Conservation (phyloP, 768 basidiomycete species). For the Rhodotorula graminis region DNA sequence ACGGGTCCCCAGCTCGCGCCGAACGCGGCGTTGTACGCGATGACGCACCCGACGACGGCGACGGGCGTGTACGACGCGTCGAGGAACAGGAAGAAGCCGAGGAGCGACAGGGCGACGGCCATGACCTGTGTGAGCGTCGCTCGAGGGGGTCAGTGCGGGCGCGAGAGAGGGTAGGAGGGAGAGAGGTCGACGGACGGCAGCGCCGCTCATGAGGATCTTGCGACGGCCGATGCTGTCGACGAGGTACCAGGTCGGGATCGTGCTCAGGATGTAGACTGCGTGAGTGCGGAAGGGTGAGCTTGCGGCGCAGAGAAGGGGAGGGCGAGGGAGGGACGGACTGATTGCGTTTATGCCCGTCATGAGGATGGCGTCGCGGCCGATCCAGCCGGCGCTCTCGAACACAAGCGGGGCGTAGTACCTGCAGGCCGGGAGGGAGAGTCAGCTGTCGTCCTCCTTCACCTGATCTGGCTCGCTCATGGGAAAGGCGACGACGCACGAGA, state of each 20-base stretch:
- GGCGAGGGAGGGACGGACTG: constrained; percentile 42
- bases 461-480: no score
- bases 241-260: constrained; percentile 71
- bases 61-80: constrained; percentile 78
- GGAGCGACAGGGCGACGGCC: constrained; percentile 70
- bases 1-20: constrained; percentile 49
- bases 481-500: constrained; percentile 51
- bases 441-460: background rate
- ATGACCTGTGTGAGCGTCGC: constrained; percentile 51
- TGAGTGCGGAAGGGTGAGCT: no score
- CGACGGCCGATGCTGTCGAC: constrained; percentile 88
- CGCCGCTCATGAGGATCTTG: constrained; percentile 77
- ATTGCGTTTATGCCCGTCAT: constrained; percentile 93
- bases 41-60: constrained; percentile 80
- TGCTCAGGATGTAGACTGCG: constrained; percentile 14
- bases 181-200: constrained; percentile 57
- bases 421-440: background rate
- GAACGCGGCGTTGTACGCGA: constrained; percentile 89
- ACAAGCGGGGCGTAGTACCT: constrained; percentile 67
- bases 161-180: constrained; percentile 41
- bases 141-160: background rate
- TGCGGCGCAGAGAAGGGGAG: no score
- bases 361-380: constrained; percentile 83
- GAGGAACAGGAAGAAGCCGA: constrained; percentile 90
- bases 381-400: constrained; percentile 94